These are phyloP conservation scores for Pelargonium citronellum DNA, from an alignment of 441 rosid genomes.

Conservation along the genomic window DNA sequence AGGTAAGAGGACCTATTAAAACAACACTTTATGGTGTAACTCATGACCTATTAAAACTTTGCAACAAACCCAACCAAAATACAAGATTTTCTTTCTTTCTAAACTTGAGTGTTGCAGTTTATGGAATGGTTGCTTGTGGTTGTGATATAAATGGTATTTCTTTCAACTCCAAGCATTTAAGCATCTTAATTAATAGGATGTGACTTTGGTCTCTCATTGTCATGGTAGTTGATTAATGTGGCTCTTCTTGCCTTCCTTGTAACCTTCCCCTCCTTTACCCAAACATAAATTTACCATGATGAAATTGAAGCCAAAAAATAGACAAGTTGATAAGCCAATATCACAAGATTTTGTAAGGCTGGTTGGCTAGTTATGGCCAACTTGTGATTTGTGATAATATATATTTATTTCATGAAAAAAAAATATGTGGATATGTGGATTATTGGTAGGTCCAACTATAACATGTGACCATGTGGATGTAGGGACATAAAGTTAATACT, in stretches of 20 bases:
- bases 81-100: neutral
- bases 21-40: no score
- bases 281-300: neutral
- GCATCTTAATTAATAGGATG: neutral
- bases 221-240: slow-evolving; percentile 1
- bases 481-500: slow-evolving; percentile 4
- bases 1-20: no score
- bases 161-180: neutral
- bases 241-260: neutral
- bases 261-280: neutral
- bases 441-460: slow-evolving; percentile 9
- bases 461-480: slow-evolving; percentile 10
- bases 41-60: no score
- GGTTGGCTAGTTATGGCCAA: neutral
- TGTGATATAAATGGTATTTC: neutral
- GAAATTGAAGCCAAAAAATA: neutral
- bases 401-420: neutral
- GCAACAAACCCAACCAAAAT: neutral
- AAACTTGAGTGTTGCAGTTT: neutral
- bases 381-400: neutral
- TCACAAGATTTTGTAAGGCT: neutral
- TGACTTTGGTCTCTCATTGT: neutral
- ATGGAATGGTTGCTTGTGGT: neutral
- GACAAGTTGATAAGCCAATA: neutral
- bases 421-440: neutral